Evolutionary conservation across 129 eudicot species (phyloP).

Genomic region (Saposhnikovia divaricata): DNA sequence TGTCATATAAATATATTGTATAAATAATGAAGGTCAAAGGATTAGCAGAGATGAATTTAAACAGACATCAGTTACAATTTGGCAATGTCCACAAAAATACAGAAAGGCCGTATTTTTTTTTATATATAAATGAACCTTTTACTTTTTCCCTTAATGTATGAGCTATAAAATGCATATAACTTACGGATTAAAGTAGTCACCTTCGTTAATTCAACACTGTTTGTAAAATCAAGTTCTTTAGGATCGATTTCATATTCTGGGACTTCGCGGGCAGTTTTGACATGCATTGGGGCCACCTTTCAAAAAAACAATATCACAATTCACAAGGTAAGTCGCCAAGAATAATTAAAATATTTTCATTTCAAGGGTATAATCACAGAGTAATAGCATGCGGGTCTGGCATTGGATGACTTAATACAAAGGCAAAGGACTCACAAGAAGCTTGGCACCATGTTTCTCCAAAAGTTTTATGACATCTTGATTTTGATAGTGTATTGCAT

Average conservation of each 20-base stretch:
- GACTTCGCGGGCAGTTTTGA: conserved; percentile 65
- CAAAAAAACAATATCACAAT: conserved; percentile 1
- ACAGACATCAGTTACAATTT: not conserved
- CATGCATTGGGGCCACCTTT: conserved; percentile 91
- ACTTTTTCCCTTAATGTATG: not conserved
- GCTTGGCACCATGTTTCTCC: conserved; percentile 93
- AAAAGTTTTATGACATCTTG: conserved; percentile 64
- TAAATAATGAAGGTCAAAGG: not conserved
- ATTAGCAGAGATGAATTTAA: not conserved
- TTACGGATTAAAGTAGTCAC: conserved; percentile 22
- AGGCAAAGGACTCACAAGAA: conserved; percentile 35
- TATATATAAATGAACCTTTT: not conserved
- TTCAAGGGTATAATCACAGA: too few species aligned
- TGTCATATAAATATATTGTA: not conserved
- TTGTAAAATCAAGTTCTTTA: conserved; percentile 83
- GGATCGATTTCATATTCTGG: conserved; percentile 97
- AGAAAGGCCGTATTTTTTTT: not conserved
- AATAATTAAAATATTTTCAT: not conserved
- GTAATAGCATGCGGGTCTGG: not conserved
- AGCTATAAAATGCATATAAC: not conserved
- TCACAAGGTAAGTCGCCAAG: not conserved
- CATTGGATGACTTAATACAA: not conserved
- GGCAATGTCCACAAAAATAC: not conserved
- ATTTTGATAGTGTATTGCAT: conserved; percentile 85
- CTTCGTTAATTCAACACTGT: conserved; percentile 70